Percentiles rank a stretch among this genome's conserved stretches.
Conservation (phyloP, 108 stramenopile species). For the Pseudonitzschia delicatissima region DNA sequence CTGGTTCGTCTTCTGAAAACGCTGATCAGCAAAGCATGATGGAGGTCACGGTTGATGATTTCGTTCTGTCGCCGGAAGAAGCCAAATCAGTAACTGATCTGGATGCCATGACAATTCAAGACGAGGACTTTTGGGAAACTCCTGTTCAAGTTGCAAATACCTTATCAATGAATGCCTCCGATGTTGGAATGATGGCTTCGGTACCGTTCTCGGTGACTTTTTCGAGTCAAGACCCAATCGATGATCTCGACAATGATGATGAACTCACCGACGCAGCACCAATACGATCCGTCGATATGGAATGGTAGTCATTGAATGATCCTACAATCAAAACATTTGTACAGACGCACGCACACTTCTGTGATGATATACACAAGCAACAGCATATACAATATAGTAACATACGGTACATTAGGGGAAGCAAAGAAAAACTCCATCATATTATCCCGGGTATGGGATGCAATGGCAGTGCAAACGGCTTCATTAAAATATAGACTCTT, state of each 20-base stretch:
- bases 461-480: no score
- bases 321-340: no score
- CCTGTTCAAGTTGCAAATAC: neutral
- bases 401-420: no score
- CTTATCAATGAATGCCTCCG: neutral
- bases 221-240: neutral
- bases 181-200: neutral
- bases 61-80: constrained; percentile 19
- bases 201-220: constrained; percentile 1
- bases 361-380: no score
- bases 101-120: constrained; percentile 16
- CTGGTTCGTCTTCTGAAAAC: constrained; percentile 1
- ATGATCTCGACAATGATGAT: constrained; percentile 1
- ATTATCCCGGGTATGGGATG: no score
- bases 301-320: constrained; percentile 8
- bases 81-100: constrained; percentile 17
- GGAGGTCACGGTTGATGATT: constrained; percentile 25
- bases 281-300: constrained; percentile 8
- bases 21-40: constrained; percentile 18
- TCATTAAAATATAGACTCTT: no score
- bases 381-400: no score
- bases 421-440: no score
- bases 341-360: no score
- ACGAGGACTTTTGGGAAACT: constrained; percentile 28
- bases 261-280: constrained; percentile 3